Evolutionary conservation across 352 stramenopile species (phyloP).

Genomic region (Globisporangium mamillatum): DNA sequence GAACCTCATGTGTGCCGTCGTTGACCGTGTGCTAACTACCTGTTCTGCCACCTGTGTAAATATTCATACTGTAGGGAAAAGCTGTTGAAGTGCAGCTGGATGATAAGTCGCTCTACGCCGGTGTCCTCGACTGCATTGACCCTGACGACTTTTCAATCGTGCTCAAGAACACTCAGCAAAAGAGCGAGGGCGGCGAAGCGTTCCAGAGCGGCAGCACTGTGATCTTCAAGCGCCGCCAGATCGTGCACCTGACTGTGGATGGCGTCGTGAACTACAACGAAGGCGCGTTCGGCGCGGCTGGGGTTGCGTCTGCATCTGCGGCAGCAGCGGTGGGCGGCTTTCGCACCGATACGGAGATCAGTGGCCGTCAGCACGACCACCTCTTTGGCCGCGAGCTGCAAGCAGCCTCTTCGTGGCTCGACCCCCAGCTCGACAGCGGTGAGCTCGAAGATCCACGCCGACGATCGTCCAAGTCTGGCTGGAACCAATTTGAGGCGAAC

Average conservation of each 20-base stretch:
- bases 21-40: background rate
- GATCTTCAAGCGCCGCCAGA: conserved; percentile 66
- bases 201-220: conserved; percentile 76
- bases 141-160: conserved; percentile 83
- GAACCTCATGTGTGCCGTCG: background rate
- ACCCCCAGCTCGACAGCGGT: conserved; percentile 72
- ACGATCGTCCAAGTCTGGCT: conserved; percentile 50
- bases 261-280: conserved; percentile 67
- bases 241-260: conserved; percentile 62
- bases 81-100: conserved; percentile 66
- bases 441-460: conserved; percentile 61
- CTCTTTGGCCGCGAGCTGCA: conserved; percentile 68
- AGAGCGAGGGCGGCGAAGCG: conserved; percentile 33
- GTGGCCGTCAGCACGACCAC: conserved; percentile 56
- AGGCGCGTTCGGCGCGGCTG: conserved; percentile 25
- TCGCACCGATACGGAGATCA: conserved; percentile 92
- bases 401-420: conserved; percentile 73
- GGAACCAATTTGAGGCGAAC: conserved; percentile 98
- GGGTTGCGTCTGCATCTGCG: conserved; percentile 4
- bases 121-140: conserved; percentile 79
- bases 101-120: conserved; percentile 59
- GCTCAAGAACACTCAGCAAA: conserved; percentile 69
- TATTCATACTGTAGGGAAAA: conserved; percentile 39
- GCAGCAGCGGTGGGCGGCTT: conserved; percentile 31
- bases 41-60: background rate